These are phyloP conservation scores for Funneliformis mosseae DNA, from an alignment of 192 early-diverging fungal genomes.

Conservation along the genomic window DNA sequence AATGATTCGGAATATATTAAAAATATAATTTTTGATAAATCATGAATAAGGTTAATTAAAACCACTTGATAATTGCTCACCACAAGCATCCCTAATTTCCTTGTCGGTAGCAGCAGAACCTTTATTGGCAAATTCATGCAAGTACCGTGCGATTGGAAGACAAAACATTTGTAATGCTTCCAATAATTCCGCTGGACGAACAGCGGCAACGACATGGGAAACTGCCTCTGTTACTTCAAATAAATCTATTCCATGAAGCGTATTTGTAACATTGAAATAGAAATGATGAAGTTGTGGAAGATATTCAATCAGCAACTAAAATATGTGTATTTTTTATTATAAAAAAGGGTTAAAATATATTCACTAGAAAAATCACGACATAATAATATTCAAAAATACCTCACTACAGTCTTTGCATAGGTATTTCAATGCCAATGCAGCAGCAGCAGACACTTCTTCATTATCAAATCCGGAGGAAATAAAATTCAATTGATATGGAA, in stretches of 20 bases:
- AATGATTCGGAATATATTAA: not conserved
- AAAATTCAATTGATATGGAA: constrained; percentile 91
- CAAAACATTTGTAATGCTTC: constrained; percentile 74
- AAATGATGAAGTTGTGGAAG: constrained; percentile 81
- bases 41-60: not conserved
- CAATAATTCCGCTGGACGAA: constrained; percentile 61
- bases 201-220: constrained; percentile 82
- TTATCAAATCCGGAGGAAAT: constrained; percentile 91
- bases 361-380: not conserved
- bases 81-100: constrained; percentile 41
- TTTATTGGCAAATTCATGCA: constrained; percentile 62
- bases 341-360: not conserved
- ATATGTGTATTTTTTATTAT: not conserved
- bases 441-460: constrained; percentile 79
- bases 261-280: constrained; percentile 72
- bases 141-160: constrained; percentile 68
- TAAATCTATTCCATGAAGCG: constrained; percentile 68
- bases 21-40: constrained; percentile 50
- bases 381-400: constrained; percentile 50
- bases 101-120: constrained; percentile 41
- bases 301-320: constrained; percentile 72
- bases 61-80: constrained; percentile 30
- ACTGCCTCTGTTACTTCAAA: constrained; percentile 86
- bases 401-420: constrained; percentile 88
- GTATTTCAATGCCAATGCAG: constrained; percentile 84